phyloP scores from a whole-genome alignment of 805 yeast genomes.

The Saccharomycopsis amapae region DNA sequence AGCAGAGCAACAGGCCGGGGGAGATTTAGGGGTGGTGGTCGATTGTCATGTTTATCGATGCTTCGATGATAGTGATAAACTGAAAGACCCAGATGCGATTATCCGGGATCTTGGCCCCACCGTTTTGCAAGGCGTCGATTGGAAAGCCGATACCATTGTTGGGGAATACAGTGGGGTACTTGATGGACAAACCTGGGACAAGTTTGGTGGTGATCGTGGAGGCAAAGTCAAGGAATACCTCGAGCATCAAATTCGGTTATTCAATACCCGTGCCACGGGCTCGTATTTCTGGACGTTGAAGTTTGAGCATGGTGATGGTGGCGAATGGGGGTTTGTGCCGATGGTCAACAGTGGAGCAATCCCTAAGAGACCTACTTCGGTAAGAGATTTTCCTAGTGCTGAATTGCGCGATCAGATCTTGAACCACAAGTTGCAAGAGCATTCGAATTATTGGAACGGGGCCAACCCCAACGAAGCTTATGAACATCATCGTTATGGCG shows the following conservation, averaged over 20 bases:
- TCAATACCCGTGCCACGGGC: slow-evolving; percentile 59
- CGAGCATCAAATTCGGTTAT: slow-evolving; percentile 39
- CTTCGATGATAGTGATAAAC: slow-evolving; percentile 67
- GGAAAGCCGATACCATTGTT: slow-evolving; percentile 60
- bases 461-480: slow-evolving; percentile 51
- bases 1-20: slow-evolving; percentile 31
- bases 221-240: slow-evolving; percentile 59
- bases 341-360: slow-evolving; percentile 61
- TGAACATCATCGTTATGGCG: slow-evolving; percentile 77
- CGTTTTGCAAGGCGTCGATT: slow-evolving; percentile 42
- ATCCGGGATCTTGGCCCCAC: slow-evolving; percentile 47
- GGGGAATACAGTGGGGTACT: slow-evolving; percentile 91
- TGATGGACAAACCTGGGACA: slow-evolving; percentile 69
- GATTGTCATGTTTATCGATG: slow-evolving; percentile 87
- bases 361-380: slow-evolving; percentile 29
- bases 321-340: slow-evolving; percentile 90
- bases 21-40: slow-evolving; percentile 54
- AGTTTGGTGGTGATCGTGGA: slow-evolving; percentile 41
- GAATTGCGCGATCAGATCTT: slow-evolving; percentile 36
- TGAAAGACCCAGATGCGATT: slow-evolving; percentile 57
- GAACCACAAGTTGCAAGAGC: slow-evolving; percentile 36
- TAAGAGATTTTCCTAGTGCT: slow-evolving; percentile 33
- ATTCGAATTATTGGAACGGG: slow-evolving; percentile 61
- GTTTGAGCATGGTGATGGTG: slow-evolving; percentile 84
- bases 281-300: slow-evolving; percentile 87